Conservation (phyloP, 306 rosid genomes). For the Casuarina glauca region DNA sequence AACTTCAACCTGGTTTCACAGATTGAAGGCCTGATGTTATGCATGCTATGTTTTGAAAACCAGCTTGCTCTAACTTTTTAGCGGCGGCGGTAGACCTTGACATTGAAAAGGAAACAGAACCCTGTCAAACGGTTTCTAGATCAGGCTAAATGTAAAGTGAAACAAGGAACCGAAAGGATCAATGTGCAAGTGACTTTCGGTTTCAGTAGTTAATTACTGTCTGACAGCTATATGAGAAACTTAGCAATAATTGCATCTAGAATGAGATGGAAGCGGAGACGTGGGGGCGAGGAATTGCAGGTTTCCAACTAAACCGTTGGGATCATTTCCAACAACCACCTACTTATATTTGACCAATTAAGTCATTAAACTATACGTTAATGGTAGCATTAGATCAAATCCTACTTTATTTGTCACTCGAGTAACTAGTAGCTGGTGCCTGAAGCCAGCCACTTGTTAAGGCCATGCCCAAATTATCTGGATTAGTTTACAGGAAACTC, state of each 20-base stretch:
- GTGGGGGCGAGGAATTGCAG: not conserved
- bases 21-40: conserved; percentile 85
- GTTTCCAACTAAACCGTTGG: too few relatives aligned
- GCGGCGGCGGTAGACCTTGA: conserved; percentile 89
- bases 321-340: too few relatives aligned
- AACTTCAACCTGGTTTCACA: conserved; percentile 64
- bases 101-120: conserved; percentile 36
- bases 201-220: not conserved
- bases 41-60: conserved; percentile 72
- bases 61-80: conserved; percentile 66
- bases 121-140: conserved; percentile 26
- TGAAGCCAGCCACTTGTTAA: not conserved
- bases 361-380: too few relatives aligned
- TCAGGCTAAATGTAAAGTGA: conserved; percentile 1
- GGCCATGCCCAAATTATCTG: not conserved
- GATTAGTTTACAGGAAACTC: not conserved
- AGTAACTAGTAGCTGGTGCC: not conserved
- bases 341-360: too few relatives aligned
- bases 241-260: not conserved
- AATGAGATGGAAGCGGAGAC: not conserved
- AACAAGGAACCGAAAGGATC: not conserved
- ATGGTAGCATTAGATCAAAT: too few relatives aligned
- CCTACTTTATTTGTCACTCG: not conserved
- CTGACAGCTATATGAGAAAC: conserved; percentile 1
- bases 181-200: too few relatives aligned